Evolutionary conservation across 441 rosid species (phyloP).

Genomic region (Heliophila coronopifolia): DNA sequence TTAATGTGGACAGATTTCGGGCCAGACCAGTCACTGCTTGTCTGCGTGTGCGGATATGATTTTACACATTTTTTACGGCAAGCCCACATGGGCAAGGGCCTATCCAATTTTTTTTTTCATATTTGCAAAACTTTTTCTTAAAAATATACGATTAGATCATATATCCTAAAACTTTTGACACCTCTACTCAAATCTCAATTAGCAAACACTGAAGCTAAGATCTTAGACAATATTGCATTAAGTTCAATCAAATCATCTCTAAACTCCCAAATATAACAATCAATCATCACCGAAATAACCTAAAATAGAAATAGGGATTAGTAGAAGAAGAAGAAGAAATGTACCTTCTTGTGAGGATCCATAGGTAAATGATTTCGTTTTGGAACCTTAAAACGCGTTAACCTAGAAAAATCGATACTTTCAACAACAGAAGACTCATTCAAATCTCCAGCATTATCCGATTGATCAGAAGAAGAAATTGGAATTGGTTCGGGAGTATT

Average conservation of each 20-base stretch:
- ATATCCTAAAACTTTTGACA: too few relatives aligned
- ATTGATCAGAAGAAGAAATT: constrained; percentile 10
- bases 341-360: constrained; percentile 85
- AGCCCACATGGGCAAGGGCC: too few relatives aligned
- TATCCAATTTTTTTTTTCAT: too few relatives aligned
- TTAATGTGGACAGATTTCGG: too few relatives aligned
- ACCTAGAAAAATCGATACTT: constrained; percentile 47
- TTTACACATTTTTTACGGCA: too few relatives aligned
- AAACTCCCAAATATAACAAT: background rate
- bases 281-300: background rate
- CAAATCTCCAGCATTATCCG: background rate
- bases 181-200: too few relatives aligned
- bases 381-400: constrained; percentile 54
- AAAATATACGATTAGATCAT: too few relatives aligned
- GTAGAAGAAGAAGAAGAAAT: background rate
- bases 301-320: background rate
- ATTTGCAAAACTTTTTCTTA: too few relatives aligned
- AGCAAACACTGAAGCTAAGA: background rate
- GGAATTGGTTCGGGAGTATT: constrained; percentile 15
- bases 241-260: background rate
- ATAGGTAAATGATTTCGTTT: constrained; percentile 46
- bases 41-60: too few relatives aligned
- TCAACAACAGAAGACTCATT: constrained; percentile 31
- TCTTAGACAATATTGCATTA: background rate
- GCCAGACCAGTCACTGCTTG: too few relatives aligned